Base-by-base conservation (phyloP, 176 grass and related monocot genomes). In the Lolium perenne region DNA sequence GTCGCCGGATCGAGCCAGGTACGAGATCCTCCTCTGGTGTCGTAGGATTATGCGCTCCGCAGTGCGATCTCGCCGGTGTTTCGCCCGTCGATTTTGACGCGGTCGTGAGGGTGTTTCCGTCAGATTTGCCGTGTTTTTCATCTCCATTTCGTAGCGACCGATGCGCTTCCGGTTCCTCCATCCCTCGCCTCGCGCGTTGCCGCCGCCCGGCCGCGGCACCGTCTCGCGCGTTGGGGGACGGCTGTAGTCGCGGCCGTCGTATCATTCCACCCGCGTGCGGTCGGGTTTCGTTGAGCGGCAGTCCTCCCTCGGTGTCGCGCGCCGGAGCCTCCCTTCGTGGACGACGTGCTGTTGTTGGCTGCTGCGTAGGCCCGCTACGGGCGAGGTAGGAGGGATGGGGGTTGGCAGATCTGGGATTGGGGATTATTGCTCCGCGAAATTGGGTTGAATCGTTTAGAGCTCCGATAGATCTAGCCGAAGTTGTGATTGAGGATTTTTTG, bases 1-100 rank as follows among this genome's bases (percentile, higher is more conserved):
- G 41, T 8, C 4, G 15, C 59, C 78, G 22, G 6, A 26, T 80
- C 59, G 15, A 66, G 60, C 15, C 60, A 81, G 79, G 79, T 81
- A 65, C 0, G 45, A 1, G 14, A 16, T 13, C 1, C 41, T 8
- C 5, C 2, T 48, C 78, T 15, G 13, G 5, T 80, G 4, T 63
- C 22, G 25, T 0, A 2, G 7, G 13, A 9, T 47, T 14, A 3
- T 6, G 12, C 16, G 54, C 10, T 14, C 1, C 16, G 29, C 8
- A 10, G 38, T 4, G 76, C 11, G 76, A 41, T 78, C 55, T 79
- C 55, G 56, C 56, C 51, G 51, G 48, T 17, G 23, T 35, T 54
- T 5, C 1, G 73, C 14, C 48, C 10, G 53, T 59, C 0, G 53
- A 21, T 23, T 62, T 60, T 45, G 57, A 18, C 3, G 49, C 74